Evolutionary conservation across 192 early-diverging fungal genomes (phyloP), one percentile per base, ranked within the genome.

Genomic region (Umbelopsis sp.): DNA sequence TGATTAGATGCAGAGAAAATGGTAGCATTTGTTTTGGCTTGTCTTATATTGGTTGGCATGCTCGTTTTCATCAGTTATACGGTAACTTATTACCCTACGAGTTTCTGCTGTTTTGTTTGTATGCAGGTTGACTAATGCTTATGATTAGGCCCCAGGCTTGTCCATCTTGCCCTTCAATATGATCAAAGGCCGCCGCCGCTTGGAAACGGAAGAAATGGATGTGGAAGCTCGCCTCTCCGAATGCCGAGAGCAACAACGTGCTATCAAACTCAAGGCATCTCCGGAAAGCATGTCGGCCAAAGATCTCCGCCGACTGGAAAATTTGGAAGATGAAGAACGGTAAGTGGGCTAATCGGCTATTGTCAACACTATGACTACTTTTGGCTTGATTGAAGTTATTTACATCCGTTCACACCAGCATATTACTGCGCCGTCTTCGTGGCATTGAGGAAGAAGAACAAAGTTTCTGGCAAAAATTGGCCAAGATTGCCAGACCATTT

Each of bases 61-160:
- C 25, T 73, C 20, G 77, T 88, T 8, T 84, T 84, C 48, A 73
- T 89, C 20, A 74, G 69, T 18, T 89, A 89, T 52, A 86, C 86
- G 12, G 84, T 87, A 84, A 66, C 74, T 49, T 64, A 48, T 18
- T 4, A 79, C 66, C 52, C 71, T 41, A 67, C 71, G 10, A 71
- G 74, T 44, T 46, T 70, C 27, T 6, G 70, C 78, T 0, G 15
- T 80, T 37, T 10, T 80, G 15, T 68, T 71, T 25, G 48, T 80
- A 9, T 15, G 30, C 48, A 46, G 73, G 73, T 25, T 25, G 68
- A 76, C 65, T 71, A 80, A 46, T 68, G 65, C 15, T 18, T 15
- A 10, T 21, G 25, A 25, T 22, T 15, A 79, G 78, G 78, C 78
- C 30, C 78, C 78, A 6, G 78, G 78, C 49, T 48, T 80, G 3